Evolutionary conservation across 176 grass and related monocot species (phyloP).

Genomic region (Miscanthus lutarioriparius): DNA sequence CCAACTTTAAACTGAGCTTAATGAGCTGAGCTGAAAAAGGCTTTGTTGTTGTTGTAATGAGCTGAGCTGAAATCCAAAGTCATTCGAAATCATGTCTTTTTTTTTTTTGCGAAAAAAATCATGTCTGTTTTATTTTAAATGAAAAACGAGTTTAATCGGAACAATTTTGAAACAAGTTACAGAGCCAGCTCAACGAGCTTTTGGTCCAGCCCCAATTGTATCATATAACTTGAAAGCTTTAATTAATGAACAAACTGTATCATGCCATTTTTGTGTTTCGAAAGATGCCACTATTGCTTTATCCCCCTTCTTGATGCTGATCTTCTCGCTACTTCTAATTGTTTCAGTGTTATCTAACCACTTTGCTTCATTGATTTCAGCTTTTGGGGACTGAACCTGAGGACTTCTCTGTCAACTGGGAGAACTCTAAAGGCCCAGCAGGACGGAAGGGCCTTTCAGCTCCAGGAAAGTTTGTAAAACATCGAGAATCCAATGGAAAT

Average conservation of each 20-base stretch:
- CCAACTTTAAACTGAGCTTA: no score
- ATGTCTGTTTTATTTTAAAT: no score
- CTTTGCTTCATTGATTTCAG: constrained; percentile 41
- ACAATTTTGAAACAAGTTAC: no score
- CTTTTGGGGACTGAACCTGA: constrained; percentile 62
- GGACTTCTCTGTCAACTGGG: constrained; percentile 57
- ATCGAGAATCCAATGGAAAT: constrained; percentile 39
- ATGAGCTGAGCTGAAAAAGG: no score
- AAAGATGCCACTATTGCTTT: background rate
- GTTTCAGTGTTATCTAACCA: background rate
- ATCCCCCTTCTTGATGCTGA: background rate
- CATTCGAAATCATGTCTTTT: no score
- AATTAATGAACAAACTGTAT: background rate
- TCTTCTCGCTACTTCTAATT: constrained; percentile 24
- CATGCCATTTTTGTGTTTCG: background rate
- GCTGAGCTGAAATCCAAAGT: no score
- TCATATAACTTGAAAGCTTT: background rate
- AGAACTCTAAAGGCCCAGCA: constrained; percentile 41
- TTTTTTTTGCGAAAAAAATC: no score
- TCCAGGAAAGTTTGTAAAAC: constrained; percentile 47
- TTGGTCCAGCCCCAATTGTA: no score
- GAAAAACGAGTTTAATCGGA: no score
- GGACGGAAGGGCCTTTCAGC: constrained; percentile 29
- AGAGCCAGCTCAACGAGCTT: no score
- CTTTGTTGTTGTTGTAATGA: no score